phyloP scores from a whole-genome alignment of 805 yeast genomes.

The Metschnikowia cubensis region DNA sequence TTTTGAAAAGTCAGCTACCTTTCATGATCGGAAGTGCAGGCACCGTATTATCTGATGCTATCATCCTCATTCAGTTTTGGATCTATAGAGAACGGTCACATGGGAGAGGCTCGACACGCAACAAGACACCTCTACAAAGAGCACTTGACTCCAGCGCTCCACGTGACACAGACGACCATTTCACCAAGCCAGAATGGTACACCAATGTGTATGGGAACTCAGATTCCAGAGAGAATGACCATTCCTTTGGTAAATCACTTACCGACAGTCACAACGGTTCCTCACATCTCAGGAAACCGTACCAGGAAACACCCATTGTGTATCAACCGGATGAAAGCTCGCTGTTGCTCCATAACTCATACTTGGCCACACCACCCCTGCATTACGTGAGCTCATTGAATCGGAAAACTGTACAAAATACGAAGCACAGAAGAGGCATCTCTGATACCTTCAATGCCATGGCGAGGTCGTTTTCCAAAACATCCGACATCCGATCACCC shows the following conservation, averaged over 20 bases:
- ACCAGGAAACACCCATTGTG: background rate
- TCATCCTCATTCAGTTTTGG: slow-evolving; percentile 35
- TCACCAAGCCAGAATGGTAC: slow-evolving; percentile 40
- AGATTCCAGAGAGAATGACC: slow-evolving; percentile 1
- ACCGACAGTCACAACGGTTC: background rate
- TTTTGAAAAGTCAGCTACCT: slow-evolving; percentile 19
- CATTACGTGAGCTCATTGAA: slow-evolving; percentile 16
- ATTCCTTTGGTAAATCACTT: background rate
- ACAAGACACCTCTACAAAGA: background rate
- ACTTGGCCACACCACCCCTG: slow-evolving; percentile 15
- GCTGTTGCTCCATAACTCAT: slow-evolving; percentile 11
- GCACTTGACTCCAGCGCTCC: background rate
- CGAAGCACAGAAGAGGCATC: slow-evolving; percentile 10
- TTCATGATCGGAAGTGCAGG: slow-evolving; percentile 22
- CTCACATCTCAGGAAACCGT: background rate
- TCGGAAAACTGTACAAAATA: slow-evolving; percentile 1
- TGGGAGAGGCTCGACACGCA: background rate
- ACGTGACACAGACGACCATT: slow-evolving; percentile 15
- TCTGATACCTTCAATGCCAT: slow-evolving; percentile 20
- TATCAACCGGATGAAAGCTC: slow-evolving; percentile 9
- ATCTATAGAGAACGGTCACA: slow-evolving; percentile 8
- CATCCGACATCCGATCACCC: slow-evolving; percentile 11
- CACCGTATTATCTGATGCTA: slow-evolving; percentile 25
- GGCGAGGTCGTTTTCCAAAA: slow-evolving; percentile 14
- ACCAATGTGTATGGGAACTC: slow-evolving; percentile 17